These are phyloP conservation scores for barrel medic (Medicago truncatula) DNA, from an alignment of 306 rosid species.

Conservation along the genomic window DNA sequence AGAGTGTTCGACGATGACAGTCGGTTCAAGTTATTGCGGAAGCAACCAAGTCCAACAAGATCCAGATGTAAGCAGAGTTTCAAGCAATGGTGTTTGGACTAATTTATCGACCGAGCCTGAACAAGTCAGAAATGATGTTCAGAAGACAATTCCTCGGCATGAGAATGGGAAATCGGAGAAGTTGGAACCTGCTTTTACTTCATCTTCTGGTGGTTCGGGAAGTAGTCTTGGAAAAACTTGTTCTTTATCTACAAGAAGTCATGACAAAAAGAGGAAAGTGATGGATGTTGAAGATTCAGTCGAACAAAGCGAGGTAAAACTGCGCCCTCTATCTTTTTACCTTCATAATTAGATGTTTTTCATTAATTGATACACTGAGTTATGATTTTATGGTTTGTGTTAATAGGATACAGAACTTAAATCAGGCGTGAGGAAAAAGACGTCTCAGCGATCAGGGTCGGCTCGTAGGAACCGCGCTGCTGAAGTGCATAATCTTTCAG, in stretches of 20 bases:
- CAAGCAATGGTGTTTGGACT: constrained; percentile 64
- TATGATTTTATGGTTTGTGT: constrained; percentile 27
- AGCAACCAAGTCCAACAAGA: constrained; percentile 74
- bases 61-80: constrained; percentile 57
- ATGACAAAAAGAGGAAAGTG: constrained; percentile 68
- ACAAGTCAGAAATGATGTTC: constrained; percentile 43
- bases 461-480: constrained; percentile 83
- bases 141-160: constrained; percentile 44
- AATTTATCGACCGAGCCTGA: constrained; percentile 54
- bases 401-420: constrained; percentile 73
- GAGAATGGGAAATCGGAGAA: constrained; percentile 63
- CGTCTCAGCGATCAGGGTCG: constrained; percentile 59
- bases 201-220: constrained; percentile 84
- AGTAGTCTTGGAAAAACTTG: constrained; percentile 73
- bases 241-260: constrained; percentile 64
- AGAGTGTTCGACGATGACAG: constrained; percentile 72
- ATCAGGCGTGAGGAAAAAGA: constrained; percentile 64
- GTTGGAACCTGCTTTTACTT: constrained; percentile 64
- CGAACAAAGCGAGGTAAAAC: constrained; percentile 81
- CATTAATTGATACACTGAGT: constrained; percentile 10
- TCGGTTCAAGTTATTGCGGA: constrained; percentile 81
- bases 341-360: constrained; percentile 13
- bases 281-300: constrained; percentile 74
- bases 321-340: constrained; percentile 7
- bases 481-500: constrained; percentile 92